phyloP scores from a whole-genome alignment of 73 alveolate genomes.

The Durusdinium trenchii region DNA sequence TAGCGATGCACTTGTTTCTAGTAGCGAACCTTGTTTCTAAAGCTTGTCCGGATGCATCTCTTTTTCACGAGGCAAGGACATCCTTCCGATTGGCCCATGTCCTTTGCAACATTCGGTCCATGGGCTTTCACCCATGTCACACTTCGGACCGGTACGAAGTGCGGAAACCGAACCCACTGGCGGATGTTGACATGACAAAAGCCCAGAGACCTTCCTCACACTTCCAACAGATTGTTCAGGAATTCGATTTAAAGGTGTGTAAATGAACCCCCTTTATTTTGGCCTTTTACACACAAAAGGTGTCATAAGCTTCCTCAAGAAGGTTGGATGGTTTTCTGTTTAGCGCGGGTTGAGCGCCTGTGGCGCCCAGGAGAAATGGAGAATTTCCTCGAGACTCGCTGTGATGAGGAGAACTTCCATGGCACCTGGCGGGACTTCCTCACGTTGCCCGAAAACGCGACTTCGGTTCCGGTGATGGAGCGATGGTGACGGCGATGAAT shows the following conservation, averaged over 20 bases:
- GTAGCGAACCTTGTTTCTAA: too few relatives aligned
- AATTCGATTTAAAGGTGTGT: neutral
- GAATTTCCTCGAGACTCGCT: neutral
- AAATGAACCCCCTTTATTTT: neutral
- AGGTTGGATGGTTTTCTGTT: neutral
- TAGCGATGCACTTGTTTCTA: too few relatives aligned
- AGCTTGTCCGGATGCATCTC: too few relatives aligned
- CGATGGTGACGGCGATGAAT: too few relatives aligned
- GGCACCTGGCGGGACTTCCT: conserved; percentile 34
- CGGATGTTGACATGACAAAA: too few relatives aligned
- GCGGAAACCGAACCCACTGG: too few relatives aligned
- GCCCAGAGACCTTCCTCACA: neutral
- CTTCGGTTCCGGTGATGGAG: too few relatives aligned
- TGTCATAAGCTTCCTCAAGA: neutral
- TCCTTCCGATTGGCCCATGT: too few relatives aligned
- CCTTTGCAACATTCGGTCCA: neutral
- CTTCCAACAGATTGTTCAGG: neutral
- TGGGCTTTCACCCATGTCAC: neutral
- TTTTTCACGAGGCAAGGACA: too few relatives aligned
- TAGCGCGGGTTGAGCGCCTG: neutral
- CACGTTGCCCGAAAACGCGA: neutral
- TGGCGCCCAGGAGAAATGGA: neutral
- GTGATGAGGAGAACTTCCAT: conserved; percentile 30
- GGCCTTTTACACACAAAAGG: neutral
- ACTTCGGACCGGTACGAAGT: too few relatives aligned